A percentile compares a stretch with the other conserved stretches of the same genome.
Conservation (phyloP, 345 rosid genomes). For the Citrus sp. region DNA sequence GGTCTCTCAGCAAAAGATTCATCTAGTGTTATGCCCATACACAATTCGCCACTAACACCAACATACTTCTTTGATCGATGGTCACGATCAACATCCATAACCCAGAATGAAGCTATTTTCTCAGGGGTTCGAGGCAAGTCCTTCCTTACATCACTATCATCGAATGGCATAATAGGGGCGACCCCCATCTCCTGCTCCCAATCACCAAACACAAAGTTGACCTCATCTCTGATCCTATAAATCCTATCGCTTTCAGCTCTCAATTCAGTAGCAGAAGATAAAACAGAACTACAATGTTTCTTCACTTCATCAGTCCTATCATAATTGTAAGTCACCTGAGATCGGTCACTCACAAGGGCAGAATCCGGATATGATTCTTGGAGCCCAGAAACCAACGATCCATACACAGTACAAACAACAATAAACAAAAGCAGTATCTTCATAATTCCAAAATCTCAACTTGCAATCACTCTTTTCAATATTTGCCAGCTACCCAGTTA, state of each 20-base stretch:
- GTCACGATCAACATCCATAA: slow-evolving; percentile 50
- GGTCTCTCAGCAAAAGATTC: slow-evolving; percentile 42
- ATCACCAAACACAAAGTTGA: slow-evolving; percentile 60
- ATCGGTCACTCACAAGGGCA: slow-evolving; percentile 17
- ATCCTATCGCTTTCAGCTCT: slow-evolving; percentile 31
- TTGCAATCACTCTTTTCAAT: slow-evolving; percentile 1
- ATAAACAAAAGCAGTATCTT: slow-evolving; percentile 13
- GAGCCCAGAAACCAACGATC: slow-evolving; percentile 23
- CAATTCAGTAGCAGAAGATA: slow-evolving; percentile 61
- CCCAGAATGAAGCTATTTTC: slow-evolving; percentile 60
- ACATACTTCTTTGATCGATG: slow-evolving; percentile 48
- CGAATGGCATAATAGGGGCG: slow-evolving; percentile 72
- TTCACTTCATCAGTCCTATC: slow-evolving; percentile 63
- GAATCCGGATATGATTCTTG: slow-evolving; percentile 13
- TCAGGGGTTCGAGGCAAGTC: slow-evolving; percentile 30
- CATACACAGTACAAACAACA: slow-evolving; percentile 25
- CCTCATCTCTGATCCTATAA: slow-evolving; percentile 42
- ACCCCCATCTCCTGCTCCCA: slow-evolving; percentile 60
- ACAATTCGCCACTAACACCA: slow-evolving; percentile 51
- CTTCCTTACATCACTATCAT: slow-evolving; percentile 27
- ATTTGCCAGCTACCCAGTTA: slow-evolving; percentile 15
- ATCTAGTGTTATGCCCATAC: slow-evolving; percentile 46
- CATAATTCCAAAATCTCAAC: slow-evolving; percentile 25
- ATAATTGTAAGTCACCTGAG: slow-evolving; percentile 37
- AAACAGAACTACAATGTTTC: slow-evolving; percentile 46